Percentiles rank a stretch among this genome's conserved stretches.
phyloP scores from a whole-genome alignment of 306 rosid genomes.

The Gleditsia sinensis region DNA sequence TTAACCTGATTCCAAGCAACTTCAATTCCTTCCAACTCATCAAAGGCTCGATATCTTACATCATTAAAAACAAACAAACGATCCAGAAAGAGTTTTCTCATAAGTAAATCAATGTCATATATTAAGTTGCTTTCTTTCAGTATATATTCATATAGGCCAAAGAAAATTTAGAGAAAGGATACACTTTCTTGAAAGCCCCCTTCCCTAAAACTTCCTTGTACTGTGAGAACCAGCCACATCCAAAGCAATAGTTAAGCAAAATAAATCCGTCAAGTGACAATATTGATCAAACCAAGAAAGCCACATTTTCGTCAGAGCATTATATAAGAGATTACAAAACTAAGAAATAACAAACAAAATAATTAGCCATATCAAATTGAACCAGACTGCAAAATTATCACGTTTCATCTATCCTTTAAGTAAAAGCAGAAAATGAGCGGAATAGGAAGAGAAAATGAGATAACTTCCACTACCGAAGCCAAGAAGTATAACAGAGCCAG shows the following conservation, averaged over 20 bases:
- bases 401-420: neutral
- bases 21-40: slow-evolving; percentile 93
- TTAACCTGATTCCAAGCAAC: slow-evolving; percentile 99
- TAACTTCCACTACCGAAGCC: neutral
- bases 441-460: neutral
- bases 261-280: neutral
- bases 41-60: slow-evolving; percentile 90
- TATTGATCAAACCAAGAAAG: neutral
- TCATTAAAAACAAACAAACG: slow-evolving; percentile 46
- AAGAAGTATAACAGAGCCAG: neutral
- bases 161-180: slow-evolving; percentile 52
- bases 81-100: neutral
- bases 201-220: slow-evolving; percentile 87
- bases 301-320: neutral
- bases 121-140: neutral
- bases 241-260: neutral
- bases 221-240: slow-evolving; percentile 52
- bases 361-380: neutral
- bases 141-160: neutral
- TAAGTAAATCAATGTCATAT: neutral
- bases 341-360: neutral
- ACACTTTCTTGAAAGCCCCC: slow-evolving; percentile 98
- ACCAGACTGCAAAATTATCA: neutral
- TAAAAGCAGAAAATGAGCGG: neutral
- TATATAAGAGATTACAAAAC: slow-evolving; percentile 10